Conservation (phyloP, 2,329 filamentous ascomycete genomes). For the Microdochium paspali region DNA sequence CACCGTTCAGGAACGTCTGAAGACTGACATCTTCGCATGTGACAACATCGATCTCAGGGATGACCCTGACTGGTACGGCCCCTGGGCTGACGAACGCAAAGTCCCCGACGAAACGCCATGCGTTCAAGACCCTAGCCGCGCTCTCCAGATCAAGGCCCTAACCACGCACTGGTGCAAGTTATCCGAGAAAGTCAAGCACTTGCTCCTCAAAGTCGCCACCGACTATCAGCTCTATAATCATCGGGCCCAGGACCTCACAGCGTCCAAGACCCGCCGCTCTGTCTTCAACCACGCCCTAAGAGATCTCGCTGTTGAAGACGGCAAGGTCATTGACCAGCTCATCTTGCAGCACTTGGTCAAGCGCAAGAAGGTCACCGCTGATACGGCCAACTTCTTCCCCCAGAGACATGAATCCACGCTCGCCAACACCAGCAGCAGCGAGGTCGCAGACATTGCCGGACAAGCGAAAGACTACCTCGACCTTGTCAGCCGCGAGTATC, state of each 20-base stretch:
- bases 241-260: neutral
- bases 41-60: neutral
- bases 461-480: neutral
- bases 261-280: neutral
- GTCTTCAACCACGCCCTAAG: neutral
- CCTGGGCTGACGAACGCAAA: neutral
- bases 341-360: neutral
- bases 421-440: neutral
- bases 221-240: neutral
- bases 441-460: neutral
- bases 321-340: neutral
- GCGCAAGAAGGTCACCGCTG: neutral
- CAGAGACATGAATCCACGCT: neutral
- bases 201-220: neutral
- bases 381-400: neutral
- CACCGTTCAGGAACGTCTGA: neutral
- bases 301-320: neutral
- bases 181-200: neutral
- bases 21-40: neutral
- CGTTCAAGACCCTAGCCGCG: neutral
- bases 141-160: neutral
- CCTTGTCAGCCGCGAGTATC: neutral
- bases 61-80: neutral
- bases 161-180: neutral
- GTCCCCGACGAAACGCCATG: neutral